Base-by-base conservation (phyloP, 2,329 filamentous ascomycete species). In the Colletotrichum musae region DNA sequence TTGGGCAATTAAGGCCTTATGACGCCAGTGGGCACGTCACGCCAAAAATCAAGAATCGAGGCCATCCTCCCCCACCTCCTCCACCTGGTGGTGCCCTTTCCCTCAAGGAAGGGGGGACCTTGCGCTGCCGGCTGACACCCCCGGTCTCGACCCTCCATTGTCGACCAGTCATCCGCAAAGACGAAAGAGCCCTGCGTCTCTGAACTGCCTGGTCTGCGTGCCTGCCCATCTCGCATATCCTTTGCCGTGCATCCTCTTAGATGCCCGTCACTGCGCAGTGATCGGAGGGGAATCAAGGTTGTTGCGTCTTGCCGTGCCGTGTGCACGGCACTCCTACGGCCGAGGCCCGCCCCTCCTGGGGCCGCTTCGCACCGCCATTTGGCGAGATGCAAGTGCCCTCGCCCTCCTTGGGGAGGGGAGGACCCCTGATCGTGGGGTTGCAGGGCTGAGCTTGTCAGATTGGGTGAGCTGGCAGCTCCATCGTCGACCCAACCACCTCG, bases 401-500 rank as follows among this genome's bases (percentile, higher is more conserved):
- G 24, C 57, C n/a, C 45, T 21, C 5, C 18, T 24, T 24, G 21
- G 21, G 3, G 26, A 15, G 45, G 45, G 68, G 59, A 54, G 43
- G 28, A 63, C 70, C 70, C 70, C 65, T 68, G 70, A 67, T 71
- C 52, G 43, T 36, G 58, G 56, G 59, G 64, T 63, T 58, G 60
- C 70, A 72, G 70, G 68, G 70, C 70, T 72, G 70, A 71, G 68
- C 70, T 64, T 72, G 70, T 65, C 53, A 64, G 52, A 63, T 72
- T 71, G 68, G 70, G 64, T 72, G 68, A 71, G 70, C 59, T 72
- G 70, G 70, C 68, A 65, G 53, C 54, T 67, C 61, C 58, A 54
- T 54, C 64, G 2, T 64, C 53, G 47, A 63, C 64, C 68, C 58
- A 68, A 58, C 68, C 68, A 58, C 63, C 67, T 56, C 48, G 9